These are phyloP conservation scores for Naematelia encephala DNA, from an alignment of 768 basidiomycete genomes.

Conservation along the genomic window DNA sequence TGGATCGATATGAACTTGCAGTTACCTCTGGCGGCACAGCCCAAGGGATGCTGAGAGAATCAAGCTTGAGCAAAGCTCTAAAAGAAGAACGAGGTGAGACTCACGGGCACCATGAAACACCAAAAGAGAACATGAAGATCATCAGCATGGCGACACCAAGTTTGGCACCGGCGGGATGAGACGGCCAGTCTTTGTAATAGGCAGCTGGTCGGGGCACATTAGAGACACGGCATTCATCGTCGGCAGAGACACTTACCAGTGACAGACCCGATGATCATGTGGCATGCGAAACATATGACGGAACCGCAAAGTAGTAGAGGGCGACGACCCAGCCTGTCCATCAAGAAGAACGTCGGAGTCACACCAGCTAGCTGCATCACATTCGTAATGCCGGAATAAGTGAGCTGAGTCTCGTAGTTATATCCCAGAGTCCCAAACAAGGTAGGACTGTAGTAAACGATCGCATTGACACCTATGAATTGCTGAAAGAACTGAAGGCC, in stretches of 20 bases:
- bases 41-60: constrained; percentile 64
- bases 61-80: too few relatives aligned
- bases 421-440: constrained; percentile 17
- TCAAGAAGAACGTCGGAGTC: constrained; percentile 2
- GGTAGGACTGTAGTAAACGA: constrained; percentile 5
- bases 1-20: constrained; percentile 70
- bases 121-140: constrained; percentile 7
- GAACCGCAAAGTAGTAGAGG: constrained; percentile 55
- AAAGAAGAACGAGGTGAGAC: too few relatives aligned
- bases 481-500: constrained; percentile 30
- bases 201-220: too few relatives aligned
- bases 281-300: constrained; percentile 50
- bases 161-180: constrained; percentile 1
- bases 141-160: constrained; percentile 9
- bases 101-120: constrained; percentile 6
- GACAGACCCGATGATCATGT: constrained; percentile 63
- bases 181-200: constrained; percentile 51
- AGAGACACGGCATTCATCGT: not conserved
- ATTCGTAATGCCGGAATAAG: constrained; percentile 17
- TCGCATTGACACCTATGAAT: constrained; percentile 25
- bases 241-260: constrained; percentile 59
- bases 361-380: constrained; percentile 17
- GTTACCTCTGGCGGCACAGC: constrained; percentile 80
- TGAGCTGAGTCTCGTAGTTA: constrained; percentile 10
- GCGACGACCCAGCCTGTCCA: constrained; percentile 18